These are phyloP conservation scores for Vitis rupestris DNA, from an alignment of 164 flowering plant genomes.

Conservation along the genomic window DNA sequence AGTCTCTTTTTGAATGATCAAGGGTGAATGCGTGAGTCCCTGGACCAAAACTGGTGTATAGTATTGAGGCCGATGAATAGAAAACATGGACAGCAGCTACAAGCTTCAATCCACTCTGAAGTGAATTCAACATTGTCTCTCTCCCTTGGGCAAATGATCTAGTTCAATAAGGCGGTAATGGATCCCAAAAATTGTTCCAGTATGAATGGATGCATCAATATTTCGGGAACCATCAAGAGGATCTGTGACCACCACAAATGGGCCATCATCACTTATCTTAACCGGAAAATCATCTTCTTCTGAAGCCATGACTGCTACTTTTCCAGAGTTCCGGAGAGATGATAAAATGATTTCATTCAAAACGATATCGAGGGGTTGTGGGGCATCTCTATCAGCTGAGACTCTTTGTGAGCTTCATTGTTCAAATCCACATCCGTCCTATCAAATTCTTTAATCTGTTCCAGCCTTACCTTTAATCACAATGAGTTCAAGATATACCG, in stretches of 20 bases:
- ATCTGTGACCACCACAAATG: slow-evolving; percentile 89
- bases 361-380: too few species aligned
- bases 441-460: too few species aligned
- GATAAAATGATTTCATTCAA: slow-evolving; percentile 78
- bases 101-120: slow-evolving; percentile 81
- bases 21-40: slow-evolving; percentile 91
- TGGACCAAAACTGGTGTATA: slow-evolving; percentile 81
- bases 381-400: too few species aligned
- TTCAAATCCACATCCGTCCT: too few species aligned
- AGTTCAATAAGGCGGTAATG: slow-evolving; percentile 74
- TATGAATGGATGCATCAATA: slow-evolving; percentile 95
- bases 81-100: slow-evolving; percentile 88
- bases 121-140: slow-evolving; percentile 79
- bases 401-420: too few species aligned
- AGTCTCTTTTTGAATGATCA: slow-evolving; percentile 88
- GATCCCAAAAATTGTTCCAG: slow-evolving; percentile 93
- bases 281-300: slow-evolving; percentile 88
- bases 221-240: slow-evolving; percentile 96
- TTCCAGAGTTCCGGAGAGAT: slow-evolving; percentile 73
- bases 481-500: too few species aligned
- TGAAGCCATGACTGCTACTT: slow-evolving; percentile 93
- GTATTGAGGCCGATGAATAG: slow-evolving; percentile 93
- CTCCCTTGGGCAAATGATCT: slow-evolving; percentile 71
- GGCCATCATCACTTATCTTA: slow-evolving; percentile 81
- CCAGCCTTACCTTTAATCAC: too few species aligned